phyloP scores from a whole-genome alignment of 2,329 filamentous ascomycete genomes.

The Zalaria sp. region DNA sequence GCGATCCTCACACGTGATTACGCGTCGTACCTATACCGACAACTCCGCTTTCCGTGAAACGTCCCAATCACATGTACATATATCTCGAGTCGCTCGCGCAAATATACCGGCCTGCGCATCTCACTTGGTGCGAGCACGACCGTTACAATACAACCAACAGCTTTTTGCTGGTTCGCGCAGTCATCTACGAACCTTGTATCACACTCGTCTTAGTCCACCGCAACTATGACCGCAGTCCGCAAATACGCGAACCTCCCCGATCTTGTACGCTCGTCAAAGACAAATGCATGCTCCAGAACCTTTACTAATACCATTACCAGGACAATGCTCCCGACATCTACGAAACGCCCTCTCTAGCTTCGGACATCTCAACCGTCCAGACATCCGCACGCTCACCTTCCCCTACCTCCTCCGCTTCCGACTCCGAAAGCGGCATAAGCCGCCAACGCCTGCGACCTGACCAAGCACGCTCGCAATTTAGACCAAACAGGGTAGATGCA shows the following conservation, averaged over 20 bases:
- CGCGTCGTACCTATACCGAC: too few species aligned
- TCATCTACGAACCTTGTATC: too few species aligned
- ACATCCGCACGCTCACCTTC: slow-evolving; percentile 4
- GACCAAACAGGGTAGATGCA: slow-evolving; percentile 61
- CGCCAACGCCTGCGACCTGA: slow-evolving; percentile 62
- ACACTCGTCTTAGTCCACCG: not conserved
- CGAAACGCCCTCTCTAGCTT: slow-evolving; percentile 84
- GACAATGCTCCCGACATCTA: slow-evolving; percentile 71
- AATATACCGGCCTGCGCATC: too few species aligned
- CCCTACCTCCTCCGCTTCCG: slow-evolving; percentile 24
- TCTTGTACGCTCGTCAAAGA: slow-evolving; percentile 1
- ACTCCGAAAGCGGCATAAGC: slow-evolving; percentile 50
- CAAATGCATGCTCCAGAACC: not conserved
- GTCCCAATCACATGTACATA: too few species aligned
- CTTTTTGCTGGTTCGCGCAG: too few species aligned
- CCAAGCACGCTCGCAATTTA: slow-evolving; percentile 68
- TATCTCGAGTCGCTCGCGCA: too few species aligned
- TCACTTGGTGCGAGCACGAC: not conserved
- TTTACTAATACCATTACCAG: not conserved
- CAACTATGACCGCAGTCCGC: slow-evolving; percentile 7
- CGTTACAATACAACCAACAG: not conserved
- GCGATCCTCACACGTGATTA: too few species aligned
- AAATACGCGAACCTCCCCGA: slow-evolving; percentile 9
- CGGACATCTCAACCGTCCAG: slow-evolving; percentile 71
- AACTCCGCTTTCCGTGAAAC: too few species aligned